These are phyloP conservation scores for Silybum marianum DNA, from an alignment of 129 eudicot species.

Conservation along the genomic window DNA sequence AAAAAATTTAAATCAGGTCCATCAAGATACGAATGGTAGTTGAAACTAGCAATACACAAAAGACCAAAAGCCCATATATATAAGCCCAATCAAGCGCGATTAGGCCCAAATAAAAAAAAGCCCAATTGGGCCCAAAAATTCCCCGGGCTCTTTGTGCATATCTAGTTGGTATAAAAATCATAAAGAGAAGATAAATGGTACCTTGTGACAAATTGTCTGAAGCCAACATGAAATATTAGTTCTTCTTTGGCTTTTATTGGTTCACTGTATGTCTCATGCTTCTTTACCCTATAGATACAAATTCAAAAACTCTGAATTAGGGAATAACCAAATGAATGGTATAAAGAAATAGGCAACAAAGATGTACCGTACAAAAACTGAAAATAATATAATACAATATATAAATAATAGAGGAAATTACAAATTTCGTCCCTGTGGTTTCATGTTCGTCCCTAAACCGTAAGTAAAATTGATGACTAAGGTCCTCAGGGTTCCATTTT, in stretches of 20 bases:
- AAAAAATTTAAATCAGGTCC: not conserved
- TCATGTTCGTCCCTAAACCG: no score
- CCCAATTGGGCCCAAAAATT: no score
- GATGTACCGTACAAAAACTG: not conserved
- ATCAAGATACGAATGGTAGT: not conserved
- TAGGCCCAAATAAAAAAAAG: no score
- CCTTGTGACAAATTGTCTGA: constrained; percentile 86
- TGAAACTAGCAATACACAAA: not conserved
- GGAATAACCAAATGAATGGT: not conserved
- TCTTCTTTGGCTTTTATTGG: constrained; percentile 95
- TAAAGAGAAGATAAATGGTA: constrained; percentile 9
- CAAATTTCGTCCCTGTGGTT: no score
- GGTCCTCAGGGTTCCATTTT: no score
- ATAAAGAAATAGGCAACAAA: not conserved
- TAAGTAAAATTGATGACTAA: no score
- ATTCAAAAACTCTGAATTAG: not conserved
- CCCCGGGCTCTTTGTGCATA: no score
- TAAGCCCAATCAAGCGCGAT: no score
- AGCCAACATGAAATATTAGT: constrained; percentile 85
- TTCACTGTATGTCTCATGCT: constrained; percentile 73
- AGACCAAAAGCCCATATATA: no score
- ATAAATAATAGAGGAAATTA: no score
- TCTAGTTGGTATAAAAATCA: constrained; percentile 15
- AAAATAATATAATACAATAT: not conserved
- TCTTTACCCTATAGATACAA: constrained; percentile 57